Conservation (phyloP, 768 basidiomycete species). For the Collybia sp. region DNA sequence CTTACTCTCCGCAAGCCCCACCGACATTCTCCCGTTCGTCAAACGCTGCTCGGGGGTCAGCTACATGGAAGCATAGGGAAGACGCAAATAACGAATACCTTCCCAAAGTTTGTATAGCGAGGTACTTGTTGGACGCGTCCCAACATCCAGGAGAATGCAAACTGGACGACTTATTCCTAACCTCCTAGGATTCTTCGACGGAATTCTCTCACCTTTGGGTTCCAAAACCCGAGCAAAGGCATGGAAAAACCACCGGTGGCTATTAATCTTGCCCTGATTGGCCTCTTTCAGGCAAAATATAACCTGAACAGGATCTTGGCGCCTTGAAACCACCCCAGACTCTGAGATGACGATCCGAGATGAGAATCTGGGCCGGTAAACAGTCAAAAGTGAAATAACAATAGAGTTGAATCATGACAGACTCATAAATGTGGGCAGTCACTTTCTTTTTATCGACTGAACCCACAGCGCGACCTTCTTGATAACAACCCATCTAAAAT, state of each 20-base stretch:
- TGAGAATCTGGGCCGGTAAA: constrained; percentile 3
- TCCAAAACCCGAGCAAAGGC: constrained; percentile 85
- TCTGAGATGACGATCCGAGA: constrained; percentile 79
- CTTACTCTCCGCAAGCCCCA: constrained; percentile 97
- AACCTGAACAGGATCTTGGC: constrained; percentile 74
- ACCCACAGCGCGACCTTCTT: constrained; percentile 62
- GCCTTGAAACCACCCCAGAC: constrained; percentile 74
- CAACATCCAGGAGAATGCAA: constrained; percentile 90
- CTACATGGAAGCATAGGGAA: not conserved
- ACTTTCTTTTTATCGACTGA: constrained; percentile 86
- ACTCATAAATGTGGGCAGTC: constrained; percentile 93
- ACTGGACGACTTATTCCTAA: constrained; percentile 34
- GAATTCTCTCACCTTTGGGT: constrained; percentile 59
- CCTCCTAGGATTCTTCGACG: constrained; percentile 1
- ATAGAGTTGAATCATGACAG: constrained; percentile 70
- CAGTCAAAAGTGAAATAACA: not conserved
- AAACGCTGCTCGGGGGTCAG: constrained; percentile 42
- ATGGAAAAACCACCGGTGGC: constrained; percentile 98
- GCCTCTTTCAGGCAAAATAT: constrained; percentile 92
- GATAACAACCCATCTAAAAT: constrained; percentile 79
- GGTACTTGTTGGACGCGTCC: constrained; percentile 93
- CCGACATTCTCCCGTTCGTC: constrained; percentile 84
- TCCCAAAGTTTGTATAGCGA: constrained; percentile 98
- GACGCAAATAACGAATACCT: constrained; percentile 34
- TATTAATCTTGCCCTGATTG: constrained; percentile 96